These are phyloP conservation scores for Gaeumannomyces sp. DNA, from an alignment of 2,329 filamentous ascomycete species.

Conservation along the genomic window DNA sequence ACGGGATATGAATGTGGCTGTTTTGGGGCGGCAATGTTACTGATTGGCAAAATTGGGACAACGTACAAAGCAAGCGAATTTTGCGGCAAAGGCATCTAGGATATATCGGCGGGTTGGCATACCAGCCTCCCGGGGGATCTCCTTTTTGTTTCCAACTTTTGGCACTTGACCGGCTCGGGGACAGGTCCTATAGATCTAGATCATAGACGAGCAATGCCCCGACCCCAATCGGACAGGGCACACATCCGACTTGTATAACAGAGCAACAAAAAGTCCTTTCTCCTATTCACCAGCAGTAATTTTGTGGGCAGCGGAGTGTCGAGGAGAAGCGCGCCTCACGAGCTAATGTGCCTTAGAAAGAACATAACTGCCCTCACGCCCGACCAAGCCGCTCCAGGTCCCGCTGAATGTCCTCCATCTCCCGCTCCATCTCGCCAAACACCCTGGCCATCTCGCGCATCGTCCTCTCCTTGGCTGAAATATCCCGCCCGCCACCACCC, in stretches of 20 bases:
- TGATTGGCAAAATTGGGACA: neutral
- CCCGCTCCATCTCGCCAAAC: conserved; percentile 42
- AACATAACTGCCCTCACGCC: conserved; percentile 12
- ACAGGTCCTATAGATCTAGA: neutral
- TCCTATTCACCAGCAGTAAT: neutral
- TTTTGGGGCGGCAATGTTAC: neutral
- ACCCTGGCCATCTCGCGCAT: conserved; percentile 49
- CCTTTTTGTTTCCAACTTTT: neutral
- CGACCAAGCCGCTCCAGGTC: conserved; percentile 33
- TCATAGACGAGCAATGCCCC: neutral
- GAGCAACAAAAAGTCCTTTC: neutral
- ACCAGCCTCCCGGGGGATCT: neutral
- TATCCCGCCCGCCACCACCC: conserved; percentile 17
- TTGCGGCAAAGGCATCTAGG: too few species aligned
- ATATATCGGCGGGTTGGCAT: too few species aligned
- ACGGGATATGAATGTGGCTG: conserved; percentile 1
- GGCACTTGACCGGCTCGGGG: too few species aligned
- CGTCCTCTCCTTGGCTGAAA: conserved; percentile 34
- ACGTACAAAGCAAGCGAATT: neutral
- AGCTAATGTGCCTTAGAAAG: too few species aligned
- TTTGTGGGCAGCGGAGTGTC: neutral
- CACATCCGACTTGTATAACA: neutral
- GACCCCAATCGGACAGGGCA: neutral
- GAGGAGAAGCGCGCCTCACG: too few species aligned
- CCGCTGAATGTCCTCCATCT: conserved; percentile 42